These are phyloP conservation scores for Punctularia strigosozonata DNA, from an alignment of 768 basidiomycete species.

Conservation along the genomic window DNA sequence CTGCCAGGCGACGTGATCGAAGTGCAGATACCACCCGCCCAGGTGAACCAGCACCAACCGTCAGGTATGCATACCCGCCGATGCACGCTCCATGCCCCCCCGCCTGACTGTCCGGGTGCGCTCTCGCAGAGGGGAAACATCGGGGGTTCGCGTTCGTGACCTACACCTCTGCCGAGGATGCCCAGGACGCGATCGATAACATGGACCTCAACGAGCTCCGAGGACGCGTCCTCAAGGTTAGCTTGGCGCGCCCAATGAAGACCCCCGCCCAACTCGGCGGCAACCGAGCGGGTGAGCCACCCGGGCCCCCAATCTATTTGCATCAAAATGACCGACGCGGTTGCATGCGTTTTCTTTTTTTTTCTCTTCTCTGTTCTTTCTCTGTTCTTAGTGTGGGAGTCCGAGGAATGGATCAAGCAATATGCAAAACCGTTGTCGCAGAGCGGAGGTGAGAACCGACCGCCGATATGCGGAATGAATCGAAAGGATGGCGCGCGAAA, in stretches of 20 bases:
- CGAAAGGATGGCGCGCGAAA: neutral
- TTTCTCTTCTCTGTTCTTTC: constrained; percentile 1
- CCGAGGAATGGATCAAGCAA: constrained; percentile 84
- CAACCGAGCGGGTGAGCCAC: constrained; percentile 62
- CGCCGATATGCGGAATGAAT: no score
- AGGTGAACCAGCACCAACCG: constrained; percentile 54
- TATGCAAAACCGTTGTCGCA: constrained; percentile 69
- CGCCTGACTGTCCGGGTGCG: constrained; percentile 3
- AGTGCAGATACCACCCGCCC: constrained; percentile 76
- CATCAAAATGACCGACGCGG: neutral
- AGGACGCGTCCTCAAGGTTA: constrained; percentile 71
- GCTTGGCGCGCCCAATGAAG: constrained; percentile 77
- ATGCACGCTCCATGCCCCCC: no score
- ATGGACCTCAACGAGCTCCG: constrained; percentile 91
- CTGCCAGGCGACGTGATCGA: constrained; percentile 81
- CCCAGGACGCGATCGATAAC: constrained; percentile 96
- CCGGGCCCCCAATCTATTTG: constrained; percentile 2
- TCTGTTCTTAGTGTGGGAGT: constrained; percentile 74
- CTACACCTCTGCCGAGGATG: constrained; percentile 67
- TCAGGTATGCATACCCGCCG: constrained; percentile 29
- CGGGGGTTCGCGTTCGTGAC: constrained; percentile 93
- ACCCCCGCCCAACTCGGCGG: constrained; percentile 45
- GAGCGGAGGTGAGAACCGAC: constrained; percentile 51
- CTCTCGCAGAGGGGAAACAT: constrained; percentile 54
- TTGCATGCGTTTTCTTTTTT: no score